Evolutionary conservation across 768 basidiomycete genomes (phyloP).

Genomic region (Hygrocybe coccinea): DNA sequence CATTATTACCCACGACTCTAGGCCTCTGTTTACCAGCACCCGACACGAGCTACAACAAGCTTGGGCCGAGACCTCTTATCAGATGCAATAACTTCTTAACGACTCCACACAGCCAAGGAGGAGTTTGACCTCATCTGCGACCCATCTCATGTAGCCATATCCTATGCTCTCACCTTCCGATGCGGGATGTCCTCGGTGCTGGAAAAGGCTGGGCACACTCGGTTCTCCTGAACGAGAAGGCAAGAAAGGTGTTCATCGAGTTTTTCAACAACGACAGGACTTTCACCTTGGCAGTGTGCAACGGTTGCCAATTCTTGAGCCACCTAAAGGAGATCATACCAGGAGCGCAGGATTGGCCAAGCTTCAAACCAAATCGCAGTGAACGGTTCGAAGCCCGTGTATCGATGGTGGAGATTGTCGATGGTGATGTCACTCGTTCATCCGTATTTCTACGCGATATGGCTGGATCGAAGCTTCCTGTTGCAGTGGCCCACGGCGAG

Average conservation of each 20-base stretch:
- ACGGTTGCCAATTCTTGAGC: slow-evolving; percentile 96
- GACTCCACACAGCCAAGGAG: slow-evolving; percentile 70
- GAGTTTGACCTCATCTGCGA: slow-evolving; percentile 78
- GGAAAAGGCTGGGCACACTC: slow-evolving; percentile 98
- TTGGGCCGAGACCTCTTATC: slow-evolving; percentile 94
- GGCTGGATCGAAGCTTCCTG: slow-evolving; percentile 82
- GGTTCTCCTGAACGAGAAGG: slow-evolving; percentile 74
- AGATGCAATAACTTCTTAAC: slow-evolving; percentile 88
- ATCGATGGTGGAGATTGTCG: slow-evolving; percentile 71
- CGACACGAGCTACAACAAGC: slow-evolving; percentile 70
- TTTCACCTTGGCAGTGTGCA: slow-evolving; percentile 92
- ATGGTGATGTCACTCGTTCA: slow-evolving; percentile 44
- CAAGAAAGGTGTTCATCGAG: slow-evolving; percentile 66
- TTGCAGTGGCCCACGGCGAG: slow-evolving; percentile 95
- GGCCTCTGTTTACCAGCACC: slow-evolving; percentile 57
- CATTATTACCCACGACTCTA: slow-evolving; percentile 48
- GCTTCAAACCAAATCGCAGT: slow-evolving; percentile 82
- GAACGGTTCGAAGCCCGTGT: slow-evolving; percentile 91
- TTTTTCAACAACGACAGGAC: slow-evolving; percentile 84
- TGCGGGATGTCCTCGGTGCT: slow-evolving; percentile 84
- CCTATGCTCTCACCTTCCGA: slow-evolving; percentile 68
- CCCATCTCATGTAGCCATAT: slow-evolving; percentile 53
- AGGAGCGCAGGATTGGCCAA: slow-evolving; percentile 82
- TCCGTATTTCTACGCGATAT: slow-evolving; percentile 89
- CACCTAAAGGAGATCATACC: slow-evolving; percentile 85